Base-by-base conservation (phyloP, 331 rosid species). In the Cydonia oblonga region DNA sequence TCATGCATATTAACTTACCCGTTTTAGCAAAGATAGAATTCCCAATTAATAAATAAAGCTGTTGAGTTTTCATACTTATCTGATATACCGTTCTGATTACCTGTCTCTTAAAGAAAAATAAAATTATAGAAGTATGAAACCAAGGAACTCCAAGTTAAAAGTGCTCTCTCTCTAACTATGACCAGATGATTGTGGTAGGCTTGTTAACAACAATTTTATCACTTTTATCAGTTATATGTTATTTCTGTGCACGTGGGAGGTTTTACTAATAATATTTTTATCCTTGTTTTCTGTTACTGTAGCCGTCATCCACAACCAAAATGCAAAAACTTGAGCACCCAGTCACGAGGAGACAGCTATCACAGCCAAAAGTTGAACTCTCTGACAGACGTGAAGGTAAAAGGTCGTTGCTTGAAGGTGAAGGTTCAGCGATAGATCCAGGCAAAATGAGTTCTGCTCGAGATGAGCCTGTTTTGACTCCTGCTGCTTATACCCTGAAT, bases 221-320 rank as follows among this genome's bases (percentile, higher is more conserved):
- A 11, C 3, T 12, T 23, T 9, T 28, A 3, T 52, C 15, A 5
- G 12, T 40, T 49, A 28, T 9, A 19, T 12, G 1, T 62, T 22
- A 24, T 40, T 5, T 62, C 15, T 38, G 61, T 38, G 29, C 44
- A 30, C 6, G 46, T 20, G n/a, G 4, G 56, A 22, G 16, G 7
- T 22, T 56, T 3, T 54, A 54, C 58, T 58, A 53, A 74, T 77
- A 44, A 68, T 20, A 19, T 76, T 30, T 20, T 67, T 77, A n/a
- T 72, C 71, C 59, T 70, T 59, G 2, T 7, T 68, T 33, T 4
- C 33, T 75, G 46, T 81, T 62, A 46, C 82, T 70, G 42, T 73
- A 93, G 98, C 74, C 87, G 49, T 75, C 90, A 70, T 79, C 86
- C 74, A 73, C 84, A 52, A 84, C 82, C 18, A 88, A 84, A 81